Evolutionary conservation across 306 rosid genomes (phyloP), one percentile per base, ranked within the genome.

Genomic region (Adenanthera pavonina): DNA sequence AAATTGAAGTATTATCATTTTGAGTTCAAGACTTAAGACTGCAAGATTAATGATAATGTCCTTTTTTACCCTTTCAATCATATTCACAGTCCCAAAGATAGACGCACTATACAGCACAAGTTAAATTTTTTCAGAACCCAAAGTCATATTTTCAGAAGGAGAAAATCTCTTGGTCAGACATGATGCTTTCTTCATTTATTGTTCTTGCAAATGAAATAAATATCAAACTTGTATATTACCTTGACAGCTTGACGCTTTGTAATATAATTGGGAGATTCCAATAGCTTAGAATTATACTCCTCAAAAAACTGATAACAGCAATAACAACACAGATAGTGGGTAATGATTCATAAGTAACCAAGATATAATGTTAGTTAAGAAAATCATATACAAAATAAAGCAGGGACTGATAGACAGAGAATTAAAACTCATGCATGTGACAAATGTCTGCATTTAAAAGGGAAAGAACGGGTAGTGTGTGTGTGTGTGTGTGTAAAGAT

Each of bases 181-280:
- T 53, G 72, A 57, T 53, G 72, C n/a, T 83, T 57, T 56, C 46
- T 80, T 69, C 72, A 43, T 78, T 75, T 33, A 57, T 38, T 49
- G 15, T 8, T 75, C 36, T 47, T 54, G 72, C 38, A 76, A 51
- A 38, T 46, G 60, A 78, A 38, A 76, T 48, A 41, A 78, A 72
- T 66, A 35, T 76, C 65, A 52, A 75, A 79, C 57, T 80, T 46
- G 48, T 56, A 36, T 30, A 79, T 69, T 83, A 95, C 99, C 99
- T 95, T 95, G 73, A 95, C 90, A 81, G 99, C 99, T 86, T 90
- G 98, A 78, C 99, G 91, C 88, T 98, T 89, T 71, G 99, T 95
- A 80, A 95, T 95, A 86, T 95, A 95, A 83, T 95, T 95, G 82
- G 94, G 47, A 73, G 99, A 95, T 77, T 95, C 99, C 86, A 95